Conservation (phyloP, 2,329 filamentous ascomycete genomes). For the Westerdykella ornata region DNA sequence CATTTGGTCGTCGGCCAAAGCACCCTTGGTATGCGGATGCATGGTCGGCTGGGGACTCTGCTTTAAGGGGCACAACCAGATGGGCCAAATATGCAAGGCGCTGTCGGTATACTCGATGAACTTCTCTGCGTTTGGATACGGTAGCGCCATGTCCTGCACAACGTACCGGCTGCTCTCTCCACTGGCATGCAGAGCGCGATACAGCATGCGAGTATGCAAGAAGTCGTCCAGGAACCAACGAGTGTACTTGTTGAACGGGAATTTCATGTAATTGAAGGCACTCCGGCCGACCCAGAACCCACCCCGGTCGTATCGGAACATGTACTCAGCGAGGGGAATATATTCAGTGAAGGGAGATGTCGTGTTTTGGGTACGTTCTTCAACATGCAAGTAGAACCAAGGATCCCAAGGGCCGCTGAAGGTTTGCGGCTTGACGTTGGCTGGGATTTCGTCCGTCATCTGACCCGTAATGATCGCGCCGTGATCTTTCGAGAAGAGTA, state of each 20-base stretch:
- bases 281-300: slow-evolving; percentile 61
- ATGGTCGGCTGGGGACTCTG: slow-evolving; percentile 29
- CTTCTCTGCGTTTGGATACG: slow-evolving; percentile 38
- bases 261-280: slow-evolving; percentile 58
- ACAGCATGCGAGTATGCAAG: slow-evolving; percentile 59
- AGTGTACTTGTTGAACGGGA: slow-evolving; percentile 59
- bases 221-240: slow-evolving; percentile 56
- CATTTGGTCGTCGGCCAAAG: slow-evolving; percentile 32
- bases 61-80: slow-evolving; percentile 46
- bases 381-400: slow-evolving; percentile 48
- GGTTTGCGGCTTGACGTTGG: slow-evolving; percentile 23
- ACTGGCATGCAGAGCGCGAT: slow-evolving; percentile 57
- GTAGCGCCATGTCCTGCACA: slow-evolving; percentile 56
- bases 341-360: slow-evolving; percentile 44
- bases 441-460: slow-evolving; percentile 35
- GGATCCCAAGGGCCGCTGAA: slow-evolving; percentile 44
- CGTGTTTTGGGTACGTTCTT: slow-evolving; percentile 34
- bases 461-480: slow-evolving; percentile 43
- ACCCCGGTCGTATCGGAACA: slow-evolving; percentile 65
- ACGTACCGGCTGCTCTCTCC: slow-evolving; percentile 55
- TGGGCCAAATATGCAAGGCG: slow-evolving; percentile 40
- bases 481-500: slow-evolving; percentile 41
- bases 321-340: slow-evolving; percentile 58
- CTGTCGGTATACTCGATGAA: slow-evolving; percentile 42
- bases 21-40: slow-evolving; percentile 29